A percentile compares a stretch with the other conserved stretches of the same genome.
Conservation (phyloP, 305 asterid genomes). For the Fraxinus ornus region DNA sequence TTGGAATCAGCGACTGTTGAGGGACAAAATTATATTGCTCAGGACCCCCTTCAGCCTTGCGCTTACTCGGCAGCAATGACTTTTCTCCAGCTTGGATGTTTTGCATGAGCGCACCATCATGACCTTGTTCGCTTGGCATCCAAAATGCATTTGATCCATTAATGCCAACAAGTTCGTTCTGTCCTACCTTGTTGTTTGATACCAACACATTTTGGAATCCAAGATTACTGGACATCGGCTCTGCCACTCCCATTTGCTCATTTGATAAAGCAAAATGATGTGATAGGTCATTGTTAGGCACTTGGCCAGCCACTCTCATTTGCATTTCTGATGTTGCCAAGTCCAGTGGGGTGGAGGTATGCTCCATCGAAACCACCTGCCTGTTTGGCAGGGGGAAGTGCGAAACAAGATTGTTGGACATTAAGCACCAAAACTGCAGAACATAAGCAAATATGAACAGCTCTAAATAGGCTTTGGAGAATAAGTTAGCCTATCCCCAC, state of each 20-base stretch:
- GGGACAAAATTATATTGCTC: slow-evolving; percentile 30
- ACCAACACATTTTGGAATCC: slow-evolving; percentile 25
- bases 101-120: slow-evolving; percentile 23
- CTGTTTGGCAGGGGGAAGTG: slow-evolving; percentile 32
- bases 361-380: slow-evolving; percentile 25
- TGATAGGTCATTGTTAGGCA: slow-evolving; percentile 12
- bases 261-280: slow-evolving; percentile 32
- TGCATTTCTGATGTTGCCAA: slow-evolving; percentile 26
- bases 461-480: neutral
- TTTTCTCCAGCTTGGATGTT: slow-evolving; percentile 39
- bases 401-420: slow-evolving; percentile 43
- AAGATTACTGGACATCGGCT: slow-evolving; percentile 10
- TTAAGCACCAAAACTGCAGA: slow-evolving; percentile 18
- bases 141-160: slow-evolving; percentile 34
- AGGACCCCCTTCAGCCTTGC: slow-evolving; percentile 73
- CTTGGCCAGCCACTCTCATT: slow-evolving; percentile 21
- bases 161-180: slow-evolving; percentile 30
- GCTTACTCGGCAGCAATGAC: slow-evolving; percentile 50
- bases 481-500: neutral
- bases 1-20: slow-evolving; percentile 41
- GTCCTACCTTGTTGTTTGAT: slow-evolving; percentile 28
- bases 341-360: slow-evolving; percentile 23
- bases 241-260: slow-evolving; percentile 25
- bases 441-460: neutral
- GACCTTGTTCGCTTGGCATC: slow-evolving; percentile 36